These are phyloP conservation scores for Dothistroma septosporum DNA, from an alignment of 2,329 filamentous ascomycete genomes.

Conservation along the genomic window DNA sequence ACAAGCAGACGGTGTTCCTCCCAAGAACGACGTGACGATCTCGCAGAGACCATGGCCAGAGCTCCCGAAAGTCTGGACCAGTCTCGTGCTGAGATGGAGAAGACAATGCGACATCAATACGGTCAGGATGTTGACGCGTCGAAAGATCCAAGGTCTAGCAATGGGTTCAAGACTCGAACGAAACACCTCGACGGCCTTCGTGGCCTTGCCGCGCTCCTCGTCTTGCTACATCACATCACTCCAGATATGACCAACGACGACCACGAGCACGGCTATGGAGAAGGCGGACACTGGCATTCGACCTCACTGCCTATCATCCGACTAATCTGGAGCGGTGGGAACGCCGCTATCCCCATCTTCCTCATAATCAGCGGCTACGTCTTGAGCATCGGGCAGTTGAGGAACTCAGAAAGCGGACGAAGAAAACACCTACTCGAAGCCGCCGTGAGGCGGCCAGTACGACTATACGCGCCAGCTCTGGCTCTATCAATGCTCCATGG, in stretches of 20 bases:
- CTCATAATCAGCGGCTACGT: constrained; percentile 52
- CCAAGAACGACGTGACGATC: no score
- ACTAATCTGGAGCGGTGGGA: constrained; percentile 56
- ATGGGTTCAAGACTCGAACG: no score
- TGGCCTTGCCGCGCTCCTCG: constrained; percentile 62
- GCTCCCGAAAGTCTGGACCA: no score
- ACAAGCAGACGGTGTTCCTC: no score
- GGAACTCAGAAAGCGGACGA: background rate
- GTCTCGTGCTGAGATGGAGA: no score
- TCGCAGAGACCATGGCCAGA: no score
- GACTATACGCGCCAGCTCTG: constrained; percentile 10
- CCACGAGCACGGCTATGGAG: constrained; percentile 43
- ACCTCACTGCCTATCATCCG: constrained; percentile 54
- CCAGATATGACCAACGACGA: constrained; percentile 11
- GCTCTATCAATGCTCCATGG: constrained; percentile 8
- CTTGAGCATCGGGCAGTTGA: constrained; percentile 26
- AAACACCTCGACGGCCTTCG: constrained; percentile 58
- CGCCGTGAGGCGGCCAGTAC: no score
- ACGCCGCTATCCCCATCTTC: constrained; percentile 52
- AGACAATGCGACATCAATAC: no score
- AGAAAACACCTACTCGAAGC: no score
- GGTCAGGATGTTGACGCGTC: no score
- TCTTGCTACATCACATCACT: constrained; percentile 58
- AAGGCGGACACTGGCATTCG: constrained; percentile 44
- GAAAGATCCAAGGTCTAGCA: no score